Base-by-base conservation (phyloP, 2,329 filamentous ascomycete species). In the Phyllosticta paracitricarpa region DNA sequence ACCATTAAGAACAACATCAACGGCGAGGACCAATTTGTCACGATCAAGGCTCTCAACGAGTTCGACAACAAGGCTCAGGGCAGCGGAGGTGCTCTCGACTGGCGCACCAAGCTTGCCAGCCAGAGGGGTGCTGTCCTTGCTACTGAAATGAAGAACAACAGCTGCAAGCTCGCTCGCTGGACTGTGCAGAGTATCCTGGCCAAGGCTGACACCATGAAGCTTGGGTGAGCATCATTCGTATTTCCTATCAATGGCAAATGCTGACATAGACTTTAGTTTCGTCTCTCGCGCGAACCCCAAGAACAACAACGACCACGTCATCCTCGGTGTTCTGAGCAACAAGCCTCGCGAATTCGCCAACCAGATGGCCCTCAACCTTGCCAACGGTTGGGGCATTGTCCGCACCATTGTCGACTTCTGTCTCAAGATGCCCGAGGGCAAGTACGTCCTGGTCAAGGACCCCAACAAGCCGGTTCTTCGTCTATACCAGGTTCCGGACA, bases 111-210 rank as follows among this genome's bases (percentile, higher is more conserved):
- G 84, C 84, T 99, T 63, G 89, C 89, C 66, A 91, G 87, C 69
- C 92, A 97, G 81, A 89, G 94, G 71, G 94, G 94, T 85, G 94
- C 94, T 62, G 93, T 99, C 53, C 89, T 99, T 26, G 94, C 94
- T 22, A 99, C 94, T 12, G 94, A 99, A 81, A 99, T 99, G 94
- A 99, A 99, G 89, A 99, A 99, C 85, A 99, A 99, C 84, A 91
- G 87, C 73, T 96, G 91, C 88, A 99, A 99, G 82, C 87, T 99
- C 65, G 94, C 94, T 62, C 84, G 94, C 75, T 99, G 94, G 94
- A 96, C 94, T 33, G 91, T 93, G 53, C 94, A 99, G 82, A 90
- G 89, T 72, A 97, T 99, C 72, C 85, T 99, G 62, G 92, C 93
- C 74, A 92, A 92, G 79, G 92, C 94, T n/a, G 94, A 99, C 74